Base-by-base conservation (phyloP, 495 filamentous ascomycete species). In the Penicillium cinerascens region DNA sequence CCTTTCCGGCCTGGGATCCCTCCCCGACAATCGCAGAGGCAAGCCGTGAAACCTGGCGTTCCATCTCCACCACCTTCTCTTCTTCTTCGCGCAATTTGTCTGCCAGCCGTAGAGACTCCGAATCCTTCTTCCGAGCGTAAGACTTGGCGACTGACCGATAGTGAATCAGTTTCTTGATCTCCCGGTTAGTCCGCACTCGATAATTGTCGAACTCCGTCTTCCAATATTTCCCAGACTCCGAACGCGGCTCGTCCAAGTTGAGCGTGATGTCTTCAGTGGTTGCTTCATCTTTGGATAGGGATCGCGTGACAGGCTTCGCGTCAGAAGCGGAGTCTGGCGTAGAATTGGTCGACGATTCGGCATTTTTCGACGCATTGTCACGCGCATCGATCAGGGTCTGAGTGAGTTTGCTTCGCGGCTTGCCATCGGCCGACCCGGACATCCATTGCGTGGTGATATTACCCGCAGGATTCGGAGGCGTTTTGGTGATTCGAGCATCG, bases 191-290 rank as follows among this genome's bases (percentile, higher is more conserved):
- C 40, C 87, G 86, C 27, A 79, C 76, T 42, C 92, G 84, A 63
- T 97, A 92, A 50, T 78, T 82, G 51, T 95, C 86, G 60, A 88
- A 95, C 65, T 95, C 84, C 9, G 83, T 79, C 66, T 97, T 97
- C 93, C 93, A 98, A 68, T 92, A 96, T 64, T 86, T 85, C 2
- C 91, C 92, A 2, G 91, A 95, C 56, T 86, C 81, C 2, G 91
- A 95, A 37, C 84, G 82, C 4, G 93, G 91, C 40, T 88, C 82
- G 44, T 86, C 82, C 45, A 95, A 71, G 65, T 97, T 92, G 35
- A 85, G 70, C 0, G 89, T 93, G 16, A 61, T 45, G 20, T 82
- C 67, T 48, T 95, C 88, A 29, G 76, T 73, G 16, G 51, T 53
- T 16, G 61, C 47, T 1, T 65, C 63, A 47, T 68, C 58, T 16